These are phyloP conservation scores for Aspergillus fischeri DNA, from an alignment of 2,329 filamentous ascomycete species.

Conservation along the genomic window DNA sequence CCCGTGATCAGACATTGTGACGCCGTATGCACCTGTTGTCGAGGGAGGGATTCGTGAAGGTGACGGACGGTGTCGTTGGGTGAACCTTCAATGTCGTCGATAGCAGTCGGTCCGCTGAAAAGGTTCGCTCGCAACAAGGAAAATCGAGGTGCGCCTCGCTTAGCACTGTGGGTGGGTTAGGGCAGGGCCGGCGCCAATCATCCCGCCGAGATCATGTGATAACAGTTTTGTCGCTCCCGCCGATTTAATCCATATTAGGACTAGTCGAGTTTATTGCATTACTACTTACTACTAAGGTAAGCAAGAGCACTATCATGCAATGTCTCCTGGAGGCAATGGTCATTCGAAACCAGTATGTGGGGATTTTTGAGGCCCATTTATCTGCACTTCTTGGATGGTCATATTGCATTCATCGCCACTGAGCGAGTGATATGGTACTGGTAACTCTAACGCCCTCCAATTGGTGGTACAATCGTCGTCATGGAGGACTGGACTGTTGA, in stretches of 20 bases:
- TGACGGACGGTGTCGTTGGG: conserved; percentile 38
- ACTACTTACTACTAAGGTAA: too few relatives aligned
- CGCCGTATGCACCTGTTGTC: conserved; percentile 37
- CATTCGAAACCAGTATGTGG: neutral
- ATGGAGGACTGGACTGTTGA: neutral
- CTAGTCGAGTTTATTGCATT: neutral
- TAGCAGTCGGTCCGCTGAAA: conserved; percentile 35
- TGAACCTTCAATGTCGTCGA: conserved; percentile 32
- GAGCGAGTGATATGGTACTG: neutral
- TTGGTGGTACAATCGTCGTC: neutral
- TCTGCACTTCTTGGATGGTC: neutral
- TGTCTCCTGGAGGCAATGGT: neutral
- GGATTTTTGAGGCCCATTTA: too few relatives aligned
- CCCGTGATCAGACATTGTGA: conserved; percentile 87
- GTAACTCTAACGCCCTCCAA: neutral
- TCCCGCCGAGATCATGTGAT: conserved; percentile 20
- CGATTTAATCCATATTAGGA: conserved; percentile 3
- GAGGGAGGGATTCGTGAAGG: conserved; percentile 37
- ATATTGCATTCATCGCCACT: neutral
- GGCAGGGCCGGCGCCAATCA: conserved; percentile 30
- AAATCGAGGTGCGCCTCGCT: conserved; percentile 43
- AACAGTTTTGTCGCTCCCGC: neutral
- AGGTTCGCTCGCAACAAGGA: conserved; percentile 30
- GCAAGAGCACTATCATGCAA: neutral
- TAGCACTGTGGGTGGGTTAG: conserved; percentile 40